Conservation (phyloP, 345 rosid genomes). For the Toxicodendron radicans region DNA sequence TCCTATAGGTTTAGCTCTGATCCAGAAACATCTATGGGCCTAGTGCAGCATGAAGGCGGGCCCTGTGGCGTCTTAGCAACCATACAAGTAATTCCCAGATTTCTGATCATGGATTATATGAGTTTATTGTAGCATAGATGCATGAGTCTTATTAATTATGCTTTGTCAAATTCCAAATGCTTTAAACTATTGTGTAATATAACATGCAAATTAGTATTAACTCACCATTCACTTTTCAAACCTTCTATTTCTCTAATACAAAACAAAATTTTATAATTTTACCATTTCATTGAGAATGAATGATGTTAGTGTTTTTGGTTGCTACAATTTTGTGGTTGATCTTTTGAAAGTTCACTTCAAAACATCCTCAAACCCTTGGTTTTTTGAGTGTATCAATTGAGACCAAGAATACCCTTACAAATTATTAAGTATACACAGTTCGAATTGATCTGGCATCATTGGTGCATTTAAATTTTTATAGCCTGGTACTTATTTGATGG, state of each 20-base stretch:
- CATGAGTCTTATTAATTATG: constrained; percentile 12
- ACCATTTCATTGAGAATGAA: not conserved
- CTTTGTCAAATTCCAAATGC: not conserved
- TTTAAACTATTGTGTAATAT: not conserved
- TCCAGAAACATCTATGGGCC: constrained; percentile 96
- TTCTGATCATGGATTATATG: constrained; percentile 28
- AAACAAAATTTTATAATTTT: not conserved
- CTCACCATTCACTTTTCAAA: not conserved
- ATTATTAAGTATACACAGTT: not conserved
- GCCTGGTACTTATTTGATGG: not conserved
- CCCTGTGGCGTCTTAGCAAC: constrained; percentile 99
- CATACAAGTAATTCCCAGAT: constrained; percentile 64
- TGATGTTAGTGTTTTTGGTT: not conserved
- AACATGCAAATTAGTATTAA: not conserved
- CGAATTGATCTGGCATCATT: not conserved
- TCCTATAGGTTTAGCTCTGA: constrained; percentile 87
- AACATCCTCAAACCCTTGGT: not conserved
- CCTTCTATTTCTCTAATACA: not conserved
- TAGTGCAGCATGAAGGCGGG: constrained; percentile 99
- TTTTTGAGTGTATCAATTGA: not conserved
- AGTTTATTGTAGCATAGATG: constrained; percentile 9
- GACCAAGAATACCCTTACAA: not conserved
- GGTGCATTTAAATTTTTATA: not conserved
- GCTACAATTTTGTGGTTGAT: not conserved
- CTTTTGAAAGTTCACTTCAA: constrained; percentile 2